Evolutionary conservation across 2,329 filamentous ascomycete genomes (phyloP).

Genomic region (Aspergillus carbonarius): DNA sequence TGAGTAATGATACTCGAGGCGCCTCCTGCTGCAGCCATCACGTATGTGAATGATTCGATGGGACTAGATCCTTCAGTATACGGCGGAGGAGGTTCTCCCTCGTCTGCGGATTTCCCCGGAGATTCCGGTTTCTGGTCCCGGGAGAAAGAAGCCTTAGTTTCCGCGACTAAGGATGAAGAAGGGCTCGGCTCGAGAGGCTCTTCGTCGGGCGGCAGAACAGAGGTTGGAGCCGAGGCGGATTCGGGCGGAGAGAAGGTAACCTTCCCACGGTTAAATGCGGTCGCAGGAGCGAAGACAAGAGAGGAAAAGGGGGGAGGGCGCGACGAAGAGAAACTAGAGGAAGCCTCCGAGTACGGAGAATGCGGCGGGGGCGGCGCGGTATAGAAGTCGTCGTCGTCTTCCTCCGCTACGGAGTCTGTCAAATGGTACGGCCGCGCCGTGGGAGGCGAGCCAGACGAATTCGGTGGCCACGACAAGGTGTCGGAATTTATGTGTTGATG

Average conservation of each 20-base stretch:
- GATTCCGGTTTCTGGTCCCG: conserved; percentile 74
- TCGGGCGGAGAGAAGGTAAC: conserved; percentile 48
- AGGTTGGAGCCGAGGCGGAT: conserved; percentile 49
- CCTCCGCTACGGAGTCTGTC: conserved; percentile 42
- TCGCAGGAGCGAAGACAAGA: conserved; percentile 55
- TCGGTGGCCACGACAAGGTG: conserved; percentile 36
- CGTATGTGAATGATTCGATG: conserved; percentile 86
- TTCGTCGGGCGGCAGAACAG: conserved; percentile 53
- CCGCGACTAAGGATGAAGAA: conserved; percentile 57
- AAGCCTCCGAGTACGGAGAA: conserved; percentile 40
- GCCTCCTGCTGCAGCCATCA: conserved; percentile 97
- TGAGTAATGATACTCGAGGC: conserved; percentile 99
- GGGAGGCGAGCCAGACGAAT: conserved; percentile 39
- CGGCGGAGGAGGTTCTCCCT: conserved; percentile 90
- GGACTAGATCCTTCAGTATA: conserved; percentile 94
- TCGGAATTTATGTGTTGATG: conserved; percentile 12
- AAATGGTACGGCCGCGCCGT: conserved; percentile 46
- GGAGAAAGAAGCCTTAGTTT: conserved; percentile 84
- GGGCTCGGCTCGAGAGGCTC: conserved; percentile 47
- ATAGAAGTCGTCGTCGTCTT: conserved; percentile 40
- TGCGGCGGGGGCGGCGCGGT: conserved; percentile 38
- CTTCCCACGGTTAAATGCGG: conserved; percentile 40
- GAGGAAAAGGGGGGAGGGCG: conserved; percentile 64
- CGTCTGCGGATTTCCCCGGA: conserved; percentile 69
- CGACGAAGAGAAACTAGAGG: conserved; percentile 52